A percentile compares a stretch with the other conserved stretches of the same genome.
Evolutionary conservation across 495 filamentous ascomycete genomes (phyloP).

Genomic region (Aspergillus diversus): DNA sequence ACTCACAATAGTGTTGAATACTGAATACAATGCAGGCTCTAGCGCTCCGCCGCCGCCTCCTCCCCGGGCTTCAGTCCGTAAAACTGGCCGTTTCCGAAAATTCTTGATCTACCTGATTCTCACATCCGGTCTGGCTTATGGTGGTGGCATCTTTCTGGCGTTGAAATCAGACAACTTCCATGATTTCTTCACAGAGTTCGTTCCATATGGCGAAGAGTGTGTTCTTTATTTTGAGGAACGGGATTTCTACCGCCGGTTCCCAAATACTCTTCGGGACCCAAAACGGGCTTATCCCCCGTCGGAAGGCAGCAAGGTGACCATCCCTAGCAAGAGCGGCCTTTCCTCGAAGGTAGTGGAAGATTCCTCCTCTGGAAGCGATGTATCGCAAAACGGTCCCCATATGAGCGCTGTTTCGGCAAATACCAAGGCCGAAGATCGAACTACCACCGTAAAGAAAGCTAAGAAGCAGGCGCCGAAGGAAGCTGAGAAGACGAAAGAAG

Average conservation of each 20-base stretch:
- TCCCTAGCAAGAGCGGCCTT: constrained; percentile 82
- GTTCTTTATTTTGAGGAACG: constrained; percentile 98
- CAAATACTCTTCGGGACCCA: constrained; percentile 61
- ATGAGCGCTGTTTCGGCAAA: constrained; percentile 46
- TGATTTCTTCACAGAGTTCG: constrained; percentile 97
- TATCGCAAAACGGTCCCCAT: constrained; percentile 50
- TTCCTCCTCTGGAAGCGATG: constrained; percentile 45
- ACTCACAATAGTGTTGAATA: constrained; percentile 19
- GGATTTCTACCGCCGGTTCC: constrained; percentile 91
- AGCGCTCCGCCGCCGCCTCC: constrained; percentile 34
- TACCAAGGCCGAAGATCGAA: constrained; percentile 33
- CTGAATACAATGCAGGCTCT: constrained; percentile 24
- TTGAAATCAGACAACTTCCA: constrained; percentile 96
- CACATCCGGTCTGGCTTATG: constrained; percentile 76
- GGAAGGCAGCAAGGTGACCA: constrained; percentile 73
- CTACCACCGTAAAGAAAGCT: constrained; percentile 41
- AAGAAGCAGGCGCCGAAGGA: constrained; percentile 39
- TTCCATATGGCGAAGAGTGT: constrained; percentile 91
- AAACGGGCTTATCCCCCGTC: constrained; percentile 48
- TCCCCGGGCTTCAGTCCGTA: constrained; percentile 59
- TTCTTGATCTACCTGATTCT: constrained; percentile 74
- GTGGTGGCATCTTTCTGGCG: constrained; percentile 86
- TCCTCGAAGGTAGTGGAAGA: constrained; percentile 77
- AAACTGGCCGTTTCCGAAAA: constrained; percentile 74
- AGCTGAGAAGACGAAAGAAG: constrained; percentile 27